Evolutionary conservation across 2,329 filamentous ascomycete genomes (phyloP), one percentile per base, ranked within the genome.

Genomic region (Scedosporium minutisporum): DNA sequence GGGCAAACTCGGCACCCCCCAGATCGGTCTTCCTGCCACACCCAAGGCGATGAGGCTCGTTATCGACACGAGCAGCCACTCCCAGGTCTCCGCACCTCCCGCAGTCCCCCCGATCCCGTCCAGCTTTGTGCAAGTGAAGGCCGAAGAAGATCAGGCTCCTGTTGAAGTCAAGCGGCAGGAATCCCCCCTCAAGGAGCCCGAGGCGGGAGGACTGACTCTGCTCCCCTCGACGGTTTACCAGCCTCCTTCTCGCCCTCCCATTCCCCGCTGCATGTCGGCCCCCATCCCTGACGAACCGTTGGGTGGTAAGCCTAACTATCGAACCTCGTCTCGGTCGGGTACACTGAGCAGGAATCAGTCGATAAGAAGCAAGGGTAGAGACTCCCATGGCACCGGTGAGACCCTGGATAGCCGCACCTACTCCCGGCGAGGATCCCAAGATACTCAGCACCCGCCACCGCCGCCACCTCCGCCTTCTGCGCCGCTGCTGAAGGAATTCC

Each of bases 21-120:
- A 83, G 5, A 82, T 93, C 60, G 93, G 92, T 0, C 82, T 96
- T n/a, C 92, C 93, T 14, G 91, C 92, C 2, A 97, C 93, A 0
- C 93, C 93, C 33, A 87, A 91, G 76, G 92, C 92, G 1, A 96
- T 97, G 92, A 85, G 89, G 21, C 86, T 96, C 1, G 86, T 90
- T 53, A 86, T 93, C 67, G 83, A 85, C 51, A 77, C 76, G 33
- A 69, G 68, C 63, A 76, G 29, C 29, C 29, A 80, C 63, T 53
- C 65, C 63, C 29, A 72, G 66, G 63, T 71, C 64, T 61, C 63
- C 7, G 64, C 69, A 1, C 33, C 33, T 33, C 85, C 87, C 0
- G 79, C 82, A n/a, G 76, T 85, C 4, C 82, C 83, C 18, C 73
- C 76, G 0, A 79, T 87, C 38, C 82, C 84, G 1, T 67, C 75